Base-by-base conservation (phyloP, 306 rosid species). In the Coriaria nepalensis region DNA sequence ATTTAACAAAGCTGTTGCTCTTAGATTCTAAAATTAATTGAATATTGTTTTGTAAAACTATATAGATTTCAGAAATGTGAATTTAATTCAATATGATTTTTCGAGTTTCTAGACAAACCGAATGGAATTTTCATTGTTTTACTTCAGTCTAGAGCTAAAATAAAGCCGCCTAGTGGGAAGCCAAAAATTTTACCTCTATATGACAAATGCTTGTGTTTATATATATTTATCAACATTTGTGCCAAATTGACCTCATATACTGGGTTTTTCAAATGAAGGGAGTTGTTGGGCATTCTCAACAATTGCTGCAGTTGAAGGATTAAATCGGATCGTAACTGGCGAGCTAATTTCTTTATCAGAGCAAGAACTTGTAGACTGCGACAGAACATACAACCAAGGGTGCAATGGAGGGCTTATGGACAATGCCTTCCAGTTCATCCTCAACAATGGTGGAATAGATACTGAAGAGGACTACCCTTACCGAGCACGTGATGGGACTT, bases 221-320 rank as follows among this genome's bases (percentile, higher is more conserved):
- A 20, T 20, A 20, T 38, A 38, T 0, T 9, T 6, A 38, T 38
- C 4, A 38, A 38, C 2, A 38, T 2, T 6, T 38, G 41, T 6
- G 29, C 29, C 3, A 20, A 20, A 20, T 20, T 38, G 41, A 38
- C 9, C 7, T 9, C 10, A 38, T 6, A 6, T 38, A 9, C 10
- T 38, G 41, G 7, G 41, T 38, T 38, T 6, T 6, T 38, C 9
- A 38, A 6, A 43, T 43, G 6, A 4, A 45, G 49, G 49, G 49
- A 45, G 49, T 45, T 45, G 49, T 29, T 45, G 49, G 49, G 49
- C 49, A 15, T 45, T 45, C 49, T 45, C 49, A 29, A 45, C 49
- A 8, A 14, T 45, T n/a, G 49, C 49, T 45, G 49, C 49, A n/a
- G 49, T 45, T 8, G 49, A 45, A 45, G 49, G 49, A 13, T 11